A percentile compares a stretch with the other conserved stretches of the same genome.
These are phyloP conservation scores for Lithospermum erythrorhizon DNA, from an alignment of 257 asterid genomes.

Conservation along the genomic window DNA sequence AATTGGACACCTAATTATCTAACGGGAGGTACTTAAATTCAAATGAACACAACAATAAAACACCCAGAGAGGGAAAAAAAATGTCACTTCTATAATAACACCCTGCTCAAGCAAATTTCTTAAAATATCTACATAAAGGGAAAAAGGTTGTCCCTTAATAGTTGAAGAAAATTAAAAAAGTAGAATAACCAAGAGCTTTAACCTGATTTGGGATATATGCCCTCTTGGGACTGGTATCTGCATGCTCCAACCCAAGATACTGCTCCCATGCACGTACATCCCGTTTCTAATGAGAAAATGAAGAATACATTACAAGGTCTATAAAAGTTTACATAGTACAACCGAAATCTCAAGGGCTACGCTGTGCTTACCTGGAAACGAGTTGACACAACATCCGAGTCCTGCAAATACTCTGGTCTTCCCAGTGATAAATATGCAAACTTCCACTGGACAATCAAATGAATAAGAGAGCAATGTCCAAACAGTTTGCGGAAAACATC, in stretches of 20 bases:
- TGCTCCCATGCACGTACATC: conserved; percentile 96
- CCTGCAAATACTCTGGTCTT: conserved; percentile 91
- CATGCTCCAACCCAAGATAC: conserved; percentile 92
- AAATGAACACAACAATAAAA: too few relatives aligned
- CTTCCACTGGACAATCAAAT: conserved; percentile 60
- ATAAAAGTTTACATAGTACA: background rate
- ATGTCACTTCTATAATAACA: too few relatives aligned
- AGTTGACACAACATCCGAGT: conserved; percentile 65
- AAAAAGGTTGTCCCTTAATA: background rate
- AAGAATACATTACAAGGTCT: background rate
- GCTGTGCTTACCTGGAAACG: conserved; percentile 61
- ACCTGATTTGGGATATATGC: conserved; percentile 73
- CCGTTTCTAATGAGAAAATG: conserved; percentile 32
- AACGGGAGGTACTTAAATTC: too few relatives aligned
- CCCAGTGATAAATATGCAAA: conserved; percentile 85
- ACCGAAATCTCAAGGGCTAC: conserved; percentile 2
- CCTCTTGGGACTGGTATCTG: conserved; percentile 76
- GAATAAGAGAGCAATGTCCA: conserved; percentile 1
- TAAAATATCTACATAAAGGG: background rate
- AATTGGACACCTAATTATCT: too few relatives aligned
- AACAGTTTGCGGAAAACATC: background rate
- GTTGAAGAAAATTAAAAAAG: background rate
- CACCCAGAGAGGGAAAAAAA: too few relatives aligned
- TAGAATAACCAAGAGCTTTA: background rate
- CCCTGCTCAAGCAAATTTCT: background rate